Evolutionary conservation across 495 filamentous ascomycete genomes (phyloP).

Genomic region (Penicillium daleae): DNA sequence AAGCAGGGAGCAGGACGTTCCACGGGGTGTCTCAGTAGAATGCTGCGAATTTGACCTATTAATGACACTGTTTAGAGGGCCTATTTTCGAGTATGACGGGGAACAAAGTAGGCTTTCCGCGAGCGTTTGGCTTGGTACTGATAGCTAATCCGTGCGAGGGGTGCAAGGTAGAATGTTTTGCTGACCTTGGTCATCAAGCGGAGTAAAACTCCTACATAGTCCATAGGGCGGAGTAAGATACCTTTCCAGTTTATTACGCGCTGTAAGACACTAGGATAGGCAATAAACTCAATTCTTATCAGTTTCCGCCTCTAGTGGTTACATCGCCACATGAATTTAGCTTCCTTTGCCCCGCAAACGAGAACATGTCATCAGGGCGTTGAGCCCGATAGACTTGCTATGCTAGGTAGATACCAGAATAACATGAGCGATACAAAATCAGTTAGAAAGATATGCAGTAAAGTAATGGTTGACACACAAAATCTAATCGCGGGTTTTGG

Average conservation of each 20-base stretch:
- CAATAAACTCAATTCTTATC: background rate
- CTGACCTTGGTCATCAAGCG: background rate
- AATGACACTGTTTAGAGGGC: too few species aligned
- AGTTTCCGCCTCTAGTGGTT: background rate
- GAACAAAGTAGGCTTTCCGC: background rate
- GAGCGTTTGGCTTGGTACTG: too few species aligned
- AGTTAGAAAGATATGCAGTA: background rate
- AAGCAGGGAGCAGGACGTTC: too few species aligned
- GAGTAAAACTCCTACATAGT: background rate
- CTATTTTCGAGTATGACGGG: too few species aligned
- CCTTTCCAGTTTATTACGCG: background rate
- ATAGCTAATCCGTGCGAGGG: too few species aligned
- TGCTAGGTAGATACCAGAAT: background rate
- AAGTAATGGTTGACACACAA: background rate
- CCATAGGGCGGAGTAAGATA: slow-evolving; percentile 1
- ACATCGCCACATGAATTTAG: background rate
- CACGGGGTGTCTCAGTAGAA: too few species aligned
- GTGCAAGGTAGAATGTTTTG: too few species aligned
- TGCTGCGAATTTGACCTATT: too few species aligned
- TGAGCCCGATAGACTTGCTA: background rate
- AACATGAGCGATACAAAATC: background rate
- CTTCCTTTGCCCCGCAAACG: background rate
- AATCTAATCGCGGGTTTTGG: background rate
- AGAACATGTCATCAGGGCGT: background rate
- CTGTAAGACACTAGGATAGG: slow-evolving; percentile 10